Conservation (phyloP, 441 rosid species). For the Populus hybrid region DNA sequence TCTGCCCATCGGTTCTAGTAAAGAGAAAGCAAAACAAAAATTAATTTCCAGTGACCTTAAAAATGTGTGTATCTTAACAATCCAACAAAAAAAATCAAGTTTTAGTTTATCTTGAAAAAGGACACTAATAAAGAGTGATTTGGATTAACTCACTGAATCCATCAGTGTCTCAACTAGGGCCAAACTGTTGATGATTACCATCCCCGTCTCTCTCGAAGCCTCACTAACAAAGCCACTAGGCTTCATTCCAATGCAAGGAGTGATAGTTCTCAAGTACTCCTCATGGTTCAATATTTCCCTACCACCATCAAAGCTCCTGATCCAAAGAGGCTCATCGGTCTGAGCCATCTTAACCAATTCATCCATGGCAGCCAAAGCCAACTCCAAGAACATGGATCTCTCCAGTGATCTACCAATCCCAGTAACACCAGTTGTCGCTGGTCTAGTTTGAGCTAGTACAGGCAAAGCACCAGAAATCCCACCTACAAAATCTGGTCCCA, state of each 20-base stretch:
- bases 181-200: conserved; percentile 77
- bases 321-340: conserved; percentile 65
- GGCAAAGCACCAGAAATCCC: conserved; percentile 38
- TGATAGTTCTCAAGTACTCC: conserved; percentile 56
- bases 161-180: conserved; percentile 85
- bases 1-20: conserved; percentile 76
- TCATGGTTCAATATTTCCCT: conserved; percentile 62
- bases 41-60: background rate
- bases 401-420: conserved; percentile 50
- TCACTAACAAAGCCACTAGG: conserved; percentile 61
- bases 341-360: conserved; percentile 79
- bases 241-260: conserved; percentile 57
- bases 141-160: conserved; percentile 60
- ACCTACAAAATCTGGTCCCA: conserved; percentile 43
- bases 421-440: conserved; percentile 17
- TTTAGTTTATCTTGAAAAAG: too few relatives aligned
- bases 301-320: conserved; percentile 50
- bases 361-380: conserved; percentile 81
- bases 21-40: background rate
- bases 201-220: conserved; percentile 75
- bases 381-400: conserved; percentile 65
- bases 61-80: background rate
- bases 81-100: background rate
- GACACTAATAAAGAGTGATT: background rate
- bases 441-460: conserved; percentile 26